A percentile compares a stretch with the other conserved stretches of the same genome.
Evolutionary conservation across 768 basidiomycete species (phyloP).

Genomic region (Lactarius deliciosus): DNA sequence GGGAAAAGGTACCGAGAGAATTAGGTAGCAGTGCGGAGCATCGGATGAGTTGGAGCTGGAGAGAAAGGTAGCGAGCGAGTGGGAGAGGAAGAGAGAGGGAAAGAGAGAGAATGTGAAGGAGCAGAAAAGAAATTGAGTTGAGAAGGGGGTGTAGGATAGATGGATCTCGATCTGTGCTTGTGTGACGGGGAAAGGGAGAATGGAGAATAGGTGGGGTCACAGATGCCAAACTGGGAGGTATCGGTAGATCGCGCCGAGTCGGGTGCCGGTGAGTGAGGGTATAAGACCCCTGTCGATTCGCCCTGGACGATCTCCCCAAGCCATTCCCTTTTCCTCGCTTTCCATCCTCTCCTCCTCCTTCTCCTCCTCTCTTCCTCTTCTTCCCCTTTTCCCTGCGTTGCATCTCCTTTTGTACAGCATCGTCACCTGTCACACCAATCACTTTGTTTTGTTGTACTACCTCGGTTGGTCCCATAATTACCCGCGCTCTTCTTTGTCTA

Average conservation of each 20-base stretch:
- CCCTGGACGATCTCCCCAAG: slow-evolving; percentile 20
- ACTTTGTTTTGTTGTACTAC: slow-evolving; percentile 33
- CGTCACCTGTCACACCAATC: slow-evolving; percentile 42
- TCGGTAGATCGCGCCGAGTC: slow-evolving; percentile 25
- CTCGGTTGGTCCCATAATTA: slow-evolving; percentile 30
- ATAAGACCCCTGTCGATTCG: slow-evolving; percentile 19
- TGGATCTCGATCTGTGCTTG: slow-evolving; percentile 22
- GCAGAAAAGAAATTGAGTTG: background rate
- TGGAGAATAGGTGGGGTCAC: slow-evolving; percentile 30
- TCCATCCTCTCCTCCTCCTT: slow-evolving; percentile 26
- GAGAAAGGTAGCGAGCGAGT: background rate
- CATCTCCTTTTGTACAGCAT: slow-evolving; percentile 34
- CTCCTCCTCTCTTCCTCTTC: slow-evolving; percentile 28
- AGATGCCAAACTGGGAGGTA: slow-evolving; percentile 17
- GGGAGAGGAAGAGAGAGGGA: no score
- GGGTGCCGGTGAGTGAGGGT: background rate
- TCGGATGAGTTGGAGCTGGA: background rate
- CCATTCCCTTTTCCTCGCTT: slow-evolving; percentile 27
- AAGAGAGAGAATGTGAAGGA: background rate
- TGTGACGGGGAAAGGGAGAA: slow-evolving; percentile 19
- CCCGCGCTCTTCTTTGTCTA: slow-evolving; percentile 20
- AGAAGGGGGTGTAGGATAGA: background rate
- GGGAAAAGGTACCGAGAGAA: slow-evolving; percentile 5
- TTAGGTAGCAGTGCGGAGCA: background rate
- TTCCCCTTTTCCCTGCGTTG: slow-evolving; percentile 17